Conservation (phyloP, 2,329 filamentous ascomycete species). For the Colletotrichum sp. region DNA sequence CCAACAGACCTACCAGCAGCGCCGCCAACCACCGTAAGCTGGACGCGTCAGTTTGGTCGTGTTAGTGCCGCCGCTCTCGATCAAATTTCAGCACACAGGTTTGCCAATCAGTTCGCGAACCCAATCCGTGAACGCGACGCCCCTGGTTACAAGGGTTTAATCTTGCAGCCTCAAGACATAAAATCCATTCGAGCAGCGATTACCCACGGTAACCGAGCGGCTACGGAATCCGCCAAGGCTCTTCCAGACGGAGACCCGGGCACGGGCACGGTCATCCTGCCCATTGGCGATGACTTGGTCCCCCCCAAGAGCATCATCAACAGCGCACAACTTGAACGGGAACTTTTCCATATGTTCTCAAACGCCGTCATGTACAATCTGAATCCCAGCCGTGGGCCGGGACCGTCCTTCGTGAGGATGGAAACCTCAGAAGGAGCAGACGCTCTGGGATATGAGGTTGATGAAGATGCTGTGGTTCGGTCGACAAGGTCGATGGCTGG, state of each 20-base stretch:
- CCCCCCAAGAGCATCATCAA: constrained; percentile 93
- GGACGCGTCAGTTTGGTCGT: constrained; percentile 77
- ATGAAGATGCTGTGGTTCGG: constrained; percentile 86
- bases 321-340: constrained; percentile 88
- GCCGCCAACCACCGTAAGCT: constrained; percentile 72
- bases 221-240: constrained; percentile 62
- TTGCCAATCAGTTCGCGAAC: constrained; percentile 80
- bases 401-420: constrained; percentile 60
- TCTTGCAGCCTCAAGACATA: constrained; percentile 77
- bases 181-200: constrained; percentile 80
- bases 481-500: constrained; percentile 90
- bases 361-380: constrained; percentile 99
- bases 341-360: constrained; percentile 95
- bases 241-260: constrained; percentile 66
- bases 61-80: constrained; percentile 77
- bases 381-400: constrained; percentile 75
- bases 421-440: constrained; percentile 43
- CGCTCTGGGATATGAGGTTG: constrained; percentile 66
- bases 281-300: constrained; percentile 76
- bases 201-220: constrained; percentile 72
- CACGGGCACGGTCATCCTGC: constrained; percentile 65
- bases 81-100: constrained; percentile 77
- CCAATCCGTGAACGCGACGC: constrained; percentile 77
- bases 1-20: constrained; percentile 49
- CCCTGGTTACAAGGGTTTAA: constrained; percentile 76